Base-by-base conservation (phyloP, 352 stramenopile genomes). In the Globisporangium nunn region DNA sequence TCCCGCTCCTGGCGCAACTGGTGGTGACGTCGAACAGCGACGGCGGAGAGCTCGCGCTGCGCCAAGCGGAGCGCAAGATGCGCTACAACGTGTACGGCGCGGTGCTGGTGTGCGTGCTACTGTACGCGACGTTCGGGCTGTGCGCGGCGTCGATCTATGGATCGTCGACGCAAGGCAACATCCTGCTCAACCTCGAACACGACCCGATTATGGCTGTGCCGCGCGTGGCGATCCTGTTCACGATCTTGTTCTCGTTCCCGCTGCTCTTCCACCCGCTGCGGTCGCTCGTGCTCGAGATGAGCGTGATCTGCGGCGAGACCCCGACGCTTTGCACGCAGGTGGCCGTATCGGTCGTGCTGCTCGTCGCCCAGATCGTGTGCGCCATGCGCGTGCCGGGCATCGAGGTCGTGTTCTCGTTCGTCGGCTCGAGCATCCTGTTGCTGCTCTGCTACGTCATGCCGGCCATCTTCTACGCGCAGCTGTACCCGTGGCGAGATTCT, bases 371-470 rank as follows among this genome's bases (percentile, higher is more conserved):
- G 33, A 63, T 87, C 46, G 48, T 83, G 23, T 81, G 67, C 23
- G 77, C 77, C 3, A 70, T 81, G 50, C 72, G 63, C 40, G 75
- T 87, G 3, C 77, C 77, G 18, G 77, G 77, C 55, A 70, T 78
- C 48, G 71, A 80, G 66, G 76, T 91, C 44, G 79, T 88, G 6
- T 91, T 91, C 59, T 91, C 78, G 1, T 86, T 91, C 53, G 79
- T 88, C 3, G 81, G 81, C 3, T 79, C 81, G 30, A 89, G 76
- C 57, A 86, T 86, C 52, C 58, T 91, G 49, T 56, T 87, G 48
- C 70, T 88, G 58, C 64, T 91, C 0, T 91, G 81, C 62, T 91
- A 91, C 66, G 45, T 86, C 17, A 77, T 91, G 56, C 81, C 81
- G 3, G 59, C 72, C 31, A 61, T 85, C 3, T 88, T 83, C 63